Evolutionary conservation across 1,139 yeast genomes (phyloP).

Genomic region (Oligophagozyma castellii): DNA sequence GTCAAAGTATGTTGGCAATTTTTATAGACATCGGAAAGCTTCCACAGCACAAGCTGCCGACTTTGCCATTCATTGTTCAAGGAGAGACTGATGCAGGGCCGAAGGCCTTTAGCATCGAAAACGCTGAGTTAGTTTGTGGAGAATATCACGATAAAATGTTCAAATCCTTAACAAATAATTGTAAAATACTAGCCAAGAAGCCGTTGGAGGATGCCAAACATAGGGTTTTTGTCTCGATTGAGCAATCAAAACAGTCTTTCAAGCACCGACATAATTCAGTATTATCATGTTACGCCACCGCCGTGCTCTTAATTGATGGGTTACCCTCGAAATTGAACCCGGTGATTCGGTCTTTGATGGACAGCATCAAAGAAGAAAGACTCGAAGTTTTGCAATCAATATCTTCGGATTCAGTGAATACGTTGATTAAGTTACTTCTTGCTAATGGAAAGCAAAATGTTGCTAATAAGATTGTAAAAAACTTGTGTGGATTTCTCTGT

Average conservation of each 20-base stretch:
- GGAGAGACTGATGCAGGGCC: conserved; percentile 95
- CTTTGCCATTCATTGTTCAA: conserved; percentile 76
- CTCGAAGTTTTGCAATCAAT: conserved; percentile 52
- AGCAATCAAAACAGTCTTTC: conserved; percentile 49
- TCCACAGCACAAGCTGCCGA: conserved; percentile 65
- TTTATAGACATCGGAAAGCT: conserved; percentile 67
- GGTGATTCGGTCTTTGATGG: conserved; percentile 83
- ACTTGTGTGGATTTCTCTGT: conserved; percentile 83
- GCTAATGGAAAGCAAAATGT: conserved; percentile 50
- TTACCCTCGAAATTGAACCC: conserved; percentile 84
- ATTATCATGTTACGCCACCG: conserved; percentile 63
- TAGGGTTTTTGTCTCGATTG: conserved; percentile 51
- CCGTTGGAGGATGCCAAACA: conserved; percentile 71
- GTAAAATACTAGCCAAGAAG: conserved; percentile 58
- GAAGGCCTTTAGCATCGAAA: conserved; percentile 71
- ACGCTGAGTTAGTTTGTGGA: conserved; percentile 57
- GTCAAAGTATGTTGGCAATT: conserved; percentile 67
- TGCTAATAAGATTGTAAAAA: conserved; percentile 78
- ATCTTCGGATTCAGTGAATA: conserved; percentile 57
- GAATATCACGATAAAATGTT: conserved; percentile 57
- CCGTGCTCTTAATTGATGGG: conserved; percentile 43
- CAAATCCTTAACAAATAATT: conserved; percentile 52
- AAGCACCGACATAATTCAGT: conserved; percentile 48
- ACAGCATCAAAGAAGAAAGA: conserved; percentile 71
- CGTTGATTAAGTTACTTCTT: conserved; percentile 45